These are phyloP conservation scores for Debaryomyces fabryi DNA, from an alignment of 1,139 yeast genomes.

Conservation along the genomic window DNA sequence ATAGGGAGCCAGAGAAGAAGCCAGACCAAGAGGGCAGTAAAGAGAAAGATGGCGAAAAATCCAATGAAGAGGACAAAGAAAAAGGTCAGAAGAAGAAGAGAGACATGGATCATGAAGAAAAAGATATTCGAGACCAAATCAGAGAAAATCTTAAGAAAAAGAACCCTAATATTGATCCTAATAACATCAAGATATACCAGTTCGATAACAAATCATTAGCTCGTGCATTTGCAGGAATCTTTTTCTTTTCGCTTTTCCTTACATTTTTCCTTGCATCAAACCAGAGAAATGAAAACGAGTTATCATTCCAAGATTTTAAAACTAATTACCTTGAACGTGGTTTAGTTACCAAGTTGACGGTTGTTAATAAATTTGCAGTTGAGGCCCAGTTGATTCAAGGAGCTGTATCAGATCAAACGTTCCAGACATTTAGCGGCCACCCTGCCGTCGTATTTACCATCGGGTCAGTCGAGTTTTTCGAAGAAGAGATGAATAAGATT, in stretches of 20 bases:
- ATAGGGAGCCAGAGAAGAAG: constrained; percentile 5
- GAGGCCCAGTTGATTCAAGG: constrained; percentile 70
- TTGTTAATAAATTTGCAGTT: constrained; percentile 76
- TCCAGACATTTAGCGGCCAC: constrained; percentile 36
- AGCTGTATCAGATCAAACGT: constrained; percentile 48
- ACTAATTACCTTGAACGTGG: constrained; percentile 82
- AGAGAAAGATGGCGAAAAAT: constrained; percentile 14
- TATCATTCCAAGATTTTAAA: constrained; percentile 92
- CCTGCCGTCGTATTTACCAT: constrained; percentile 64
- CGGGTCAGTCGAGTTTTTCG: constrained; percentile 75
- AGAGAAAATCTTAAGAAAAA: constrained; percentile 35
- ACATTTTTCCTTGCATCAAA: constrained; percentile 18
- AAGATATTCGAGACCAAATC: constrained; percentile 37
- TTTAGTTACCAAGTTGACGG: constrained; percentile 72
- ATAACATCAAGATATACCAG: constrained; percentile 36
- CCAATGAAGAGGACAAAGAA: constrained; percentile 13
- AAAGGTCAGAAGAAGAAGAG: constrained; percentile 14
- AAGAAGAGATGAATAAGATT: constrained; percentile 61
- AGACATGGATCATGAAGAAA: constrained; percentile 24
- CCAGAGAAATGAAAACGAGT: constrained; percentile 36
- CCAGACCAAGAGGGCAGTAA: constrained; percentile 2
- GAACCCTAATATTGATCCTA: constrained; percentile 32
- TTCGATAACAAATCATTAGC: constrained; percentile 28
- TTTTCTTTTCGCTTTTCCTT: constrained; percentile 14
- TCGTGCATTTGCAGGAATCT: constrained; percentile 15